Evolutionary conservation across 2,329 filamentous ascomycete species (phyloP).

Genomic region (Cercospora nicotianae): DNA sequence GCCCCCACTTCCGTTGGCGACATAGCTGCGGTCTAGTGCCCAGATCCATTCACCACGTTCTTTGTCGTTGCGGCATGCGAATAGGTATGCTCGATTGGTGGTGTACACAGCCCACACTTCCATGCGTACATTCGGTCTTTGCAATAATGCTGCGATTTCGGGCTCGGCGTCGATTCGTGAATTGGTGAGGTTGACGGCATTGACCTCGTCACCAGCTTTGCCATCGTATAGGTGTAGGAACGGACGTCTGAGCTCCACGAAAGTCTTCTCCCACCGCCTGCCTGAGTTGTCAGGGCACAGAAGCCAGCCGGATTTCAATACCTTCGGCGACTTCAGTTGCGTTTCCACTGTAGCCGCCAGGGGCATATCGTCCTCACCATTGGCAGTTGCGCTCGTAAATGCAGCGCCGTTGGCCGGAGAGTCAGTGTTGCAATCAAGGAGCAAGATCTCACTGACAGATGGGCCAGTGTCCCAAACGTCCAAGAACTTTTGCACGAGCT

Average conservation of each 20-base stretch:
- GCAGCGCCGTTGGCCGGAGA: conserved; percentile 65
- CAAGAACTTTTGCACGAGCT: conserved; percentile 56
- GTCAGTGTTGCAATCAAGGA: conserved; percentile 57
- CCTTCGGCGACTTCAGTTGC: conserved; percentile 68
- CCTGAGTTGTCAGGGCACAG: conserved; percentile 75
- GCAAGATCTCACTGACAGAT: conserved; percentile 47
- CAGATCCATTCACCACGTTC: conserved; percentile 98
- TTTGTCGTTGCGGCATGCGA: conserved; percentile 81
- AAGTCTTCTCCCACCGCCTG: conserved; percentile 84
- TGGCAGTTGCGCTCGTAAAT: conserved; percentile 37
- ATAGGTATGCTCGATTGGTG: conserved; percentile 86
- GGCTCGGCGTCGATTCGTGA: conserved; percentile 90
- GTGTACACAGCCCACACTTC: conserved; percentile 90
- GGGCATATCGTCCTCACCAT: conserved; percentile 51
- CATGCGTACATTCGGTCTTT: conserved; percentile 37
- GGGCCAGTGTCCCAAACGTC: conserved; percentile 61
- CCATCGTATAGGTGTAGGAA: conserved; percentile 84
- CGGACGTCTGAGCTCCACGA: conserved; percentile 85
- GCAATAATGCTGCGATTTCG: conserved; percentile 75
- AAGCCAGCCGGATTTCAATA: conserved; percentile 85
- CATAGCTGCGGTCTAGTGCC: conserved; percentile 78
- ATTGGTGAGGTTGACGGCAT: conserved; percentile 83
- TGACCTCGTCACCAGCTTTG: conserved; percentile 84
- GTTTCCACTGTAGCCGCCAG: conserved; percentile 75
- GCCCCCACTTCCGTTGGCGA: conserved; percentile 46